Evolutionary conservation across 176 grass and related monocot genomes (phyloP), one percentile per base, ranked within the genome.

Genomic region (Phragmites australis): DNA sequence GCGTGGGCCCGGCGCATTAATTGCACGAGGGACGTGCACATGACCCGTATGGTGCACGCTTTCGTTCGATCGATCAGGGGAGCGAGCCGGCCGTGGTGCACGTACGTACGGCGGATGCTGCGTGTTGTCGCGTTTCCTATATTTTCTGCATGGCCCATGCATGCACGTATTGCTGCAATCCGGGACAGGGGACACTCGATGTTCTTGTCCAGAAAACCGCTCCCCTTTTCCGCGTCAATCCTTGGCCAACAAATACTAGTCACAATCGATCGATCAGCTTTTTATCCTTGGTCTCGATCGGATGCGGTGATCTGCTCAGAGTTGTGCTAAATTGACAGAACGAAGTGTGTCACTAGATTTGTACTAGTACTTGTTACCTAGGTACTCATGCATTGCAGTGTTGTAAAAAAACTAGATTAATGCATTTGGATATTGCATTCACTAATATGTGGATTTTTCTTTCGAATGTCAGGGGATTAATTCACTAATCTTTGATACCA

Each of bases 1-100:
- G 56, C 29, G 72, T n/a, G 72, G 87, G 77, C 64, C 87, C 71
- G 18, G 12, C 54, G 77, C 64, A 82, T 82, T 82, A 40, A 85
- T 56, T 68, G 83, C 72, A 11, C 77, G 65, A 55, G 46, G 31
- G 75, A 82, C 75, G 67, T 54, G 52, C 82, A 25, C 79, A 71
- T 45, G 86, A 25, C 61, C 68, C 89, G 73, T 89, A 25, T 66
- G 31, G 66, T 68, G 80, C 83, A 89, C 87, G 83, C 83, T 65
- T 82, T n/a, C 26, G 30, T 49, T 12, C 37, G 46, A 29, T 46
- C 70, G 26, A 67, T 71, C 77, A 8, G 30, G 78, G 32, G 11
- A n/a, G 8, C 29, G 49, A 11, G 21, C 25, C 43, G 67, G 56
- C 61, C 79, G 80, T 2, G 65, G 23, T 17, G 41, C 30, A 58